A percentile compares a stretch with the other conserved stretches of the same genome.
phyloP scores from a whole-genome alignment of 257 asterid genomes.

The Nicotiana obtusifolia region DNA sequence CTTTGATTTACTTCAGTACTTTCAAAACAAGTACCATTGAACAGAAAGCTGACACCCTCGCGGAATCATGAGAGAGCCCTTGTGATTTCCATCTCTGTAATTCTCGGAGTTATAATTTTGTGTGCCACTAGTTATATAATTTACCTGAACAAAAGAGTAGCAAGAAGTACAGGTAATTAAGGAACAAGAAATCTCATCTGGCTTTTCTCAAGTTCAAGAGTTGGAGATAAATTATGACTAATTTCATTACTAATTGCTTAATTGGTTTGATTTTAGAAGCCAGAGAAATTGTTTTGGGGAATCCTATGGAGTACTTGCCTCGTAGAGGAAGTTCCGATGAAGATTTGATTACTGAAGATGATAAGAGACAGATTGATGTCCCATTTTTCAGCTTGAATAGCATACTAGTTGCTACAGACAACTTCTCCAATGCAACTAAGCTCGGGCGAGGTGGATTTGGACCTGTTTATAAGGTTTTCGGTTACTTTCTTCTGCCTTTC shows the following conservation, averaged over 20 bases:
- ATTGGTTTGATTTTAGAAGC: conserved; percentile 8
- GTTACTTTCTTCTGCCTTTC: not conserved
- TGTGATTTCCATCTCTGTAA: conserved; percentile 7
- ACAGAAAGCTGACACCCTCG: not conserved
- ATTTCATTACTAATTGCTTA: not conserved
- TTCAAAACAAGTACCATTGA: not conserved
- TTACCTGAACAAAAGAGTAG: conserved; percentile 14
- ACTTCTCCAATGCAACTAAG: conserved; percentile 43
- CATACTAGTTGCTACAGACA: conserved; percentile 43
- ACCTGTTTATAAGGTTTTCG: conserved; percentile 48
- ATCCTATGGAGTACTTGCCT: not conserved
- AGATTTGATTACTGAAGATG: conserved; percentile 28
- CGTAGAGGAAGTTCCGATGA: conserved; percentile 14
- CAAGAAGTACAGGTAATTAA: conserved; percentile 14
- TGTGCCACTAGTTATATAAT: conserved; percentile 20
- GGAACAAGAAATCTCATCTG: not conserved
- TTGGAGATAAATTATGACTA: not conserved
- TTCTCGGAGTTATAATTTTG: conserved; percentile 19
- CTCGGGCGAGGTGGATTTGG: conserved; percentile 71
- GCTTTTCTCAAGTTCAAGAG: not conserved
- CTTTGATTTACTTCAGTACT: not conserved
- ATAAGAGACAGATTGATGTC: conserved; percentile 26
- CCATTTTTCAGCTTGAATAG: conserved; percentile 32
- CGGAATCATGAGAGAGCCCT: not conserved
- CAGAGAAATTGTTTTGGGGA: conserved; percentile 10